Evolutionary conservation across 495 filamentous ascomycete species (phyloP), one percentile per base, ranked within the genome.

Genomic region (Podospora anserina): DNA sequence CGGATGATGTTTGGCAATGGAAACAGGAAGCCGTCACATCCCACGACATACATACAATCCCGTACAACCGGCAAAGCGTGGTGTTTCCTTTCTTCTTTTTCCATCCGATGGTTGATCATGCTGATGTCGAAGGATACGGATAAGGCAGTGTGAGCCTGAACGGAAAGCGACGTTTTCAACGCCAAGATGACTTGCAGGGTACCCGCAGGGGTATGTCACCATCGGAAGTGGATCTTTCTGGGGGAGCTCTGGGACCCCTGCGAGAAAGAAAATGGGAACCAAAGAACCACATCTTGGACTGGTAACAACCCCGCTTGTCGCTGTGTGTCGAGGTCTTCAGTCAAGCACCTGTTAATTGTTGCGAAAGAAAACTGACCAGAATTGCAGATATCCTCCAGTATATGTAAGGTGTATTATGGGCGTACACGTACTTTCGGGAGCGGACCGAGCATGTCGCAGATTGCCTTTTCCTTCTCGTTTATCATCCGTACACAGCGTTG

Each of bases 201-300:
- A 19, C 28, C 15, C 7, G 32, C 61, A 63, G 20, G 61, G 61
- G 61, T 63, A 39, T 23, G 61, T 19, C 18, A 32, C 32, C 61
- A 63, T 63, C 61, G 27, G 30, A 63, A 44, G 61, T 63, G 61
- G 61, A 44, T 44, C 61, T 28, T 20, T 3, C 23, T 63, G 5
- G 61, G 60, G 61, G 30, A 63, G 34, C 30, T 6, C 30, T 3
- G 30, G 61, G 34, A 32, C 27, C 30, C n/a, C 32, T 16, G 32
- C 59, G 6, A 26, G 1, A 15, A 58, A 20, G 56, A 58, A 18
- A 58, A 58, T 58, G 59, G 39, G 2, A 49, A 6, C 39, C 39
- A 49, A 49, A 13, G 39, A 49, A 18, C 39, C 39, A 49, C 39
- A 49, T 49, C 39, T 16, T 11, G 39, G 39, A 49, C 39, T 49